Conservation (phyloP, 106 monocot species). For the Vanilla planifolia region DNA sequence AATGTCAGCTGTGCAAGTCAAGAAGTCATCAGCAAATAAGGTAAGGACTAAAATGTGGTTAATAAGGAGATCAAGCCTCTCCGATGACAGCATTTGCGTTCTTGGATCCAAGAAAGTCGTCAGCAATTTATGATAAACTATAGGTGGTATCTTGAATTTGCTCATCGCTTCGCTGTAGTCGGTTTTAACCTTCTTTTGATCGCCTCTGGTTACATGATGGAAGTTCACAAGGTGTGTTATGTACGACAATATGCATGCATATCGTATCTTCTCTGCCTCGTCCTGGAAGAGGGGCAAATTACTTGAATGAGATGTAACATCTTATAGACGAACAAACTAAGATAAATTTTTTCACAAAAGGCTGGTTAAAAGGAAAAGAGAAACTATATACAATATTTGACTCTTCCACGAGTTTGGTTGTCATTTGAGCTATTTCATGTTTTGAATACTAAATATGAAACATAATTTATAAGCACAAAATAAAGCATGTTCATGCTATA, state of each 20-base stretch:
- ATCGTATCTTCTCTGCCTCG: constrained; percentile 38
- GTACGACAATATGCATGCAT: constrained; percentile 64
- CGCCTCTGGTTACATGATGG: constrained; percentile 12
- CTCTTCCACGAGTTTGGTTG: too few species aligned
- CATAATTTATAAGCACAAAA: too few species aligned
- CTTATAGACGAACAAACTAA: too few species aligned
- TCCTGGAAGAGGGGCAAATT: constrained; percentile 27
- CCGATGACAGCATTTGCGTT: constrained; percentile 29
- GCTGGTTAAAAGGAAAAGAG: too few species aligned
- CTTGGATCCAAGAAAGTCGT: constrained; percentile 43
- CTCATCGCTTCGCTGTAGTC: constrained; percentile 3
- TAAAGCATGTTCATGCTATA: too few species aligned
- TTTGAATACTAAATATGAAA: too few species aligned
- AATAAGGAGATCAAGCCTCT: constrained; percentile 69
- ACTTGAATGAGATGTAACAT: too few species aligned
- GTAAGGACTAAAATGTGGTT: constrained; percentile 82
- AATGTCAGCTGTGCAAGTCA: constrained; percentile 45
- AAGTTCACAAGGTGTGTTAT: constrained; percentile 72
- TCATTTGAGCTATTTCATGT: too few species aligned
- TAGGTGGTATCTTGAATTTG: constrained; percentile 34
- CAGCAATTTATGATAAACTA: constrained; percentile 36
- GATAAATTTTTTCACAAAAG: too few species aligned
- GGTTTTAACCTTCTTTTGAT: neutral
- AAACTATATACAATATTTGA: too few species aligned
- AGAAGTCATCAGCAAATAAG: constrained; percentile 66